phyloP scores from a whole-genome alignment of 495 filamentous ascomycete species.

The Xylaria grammica region DNA sequence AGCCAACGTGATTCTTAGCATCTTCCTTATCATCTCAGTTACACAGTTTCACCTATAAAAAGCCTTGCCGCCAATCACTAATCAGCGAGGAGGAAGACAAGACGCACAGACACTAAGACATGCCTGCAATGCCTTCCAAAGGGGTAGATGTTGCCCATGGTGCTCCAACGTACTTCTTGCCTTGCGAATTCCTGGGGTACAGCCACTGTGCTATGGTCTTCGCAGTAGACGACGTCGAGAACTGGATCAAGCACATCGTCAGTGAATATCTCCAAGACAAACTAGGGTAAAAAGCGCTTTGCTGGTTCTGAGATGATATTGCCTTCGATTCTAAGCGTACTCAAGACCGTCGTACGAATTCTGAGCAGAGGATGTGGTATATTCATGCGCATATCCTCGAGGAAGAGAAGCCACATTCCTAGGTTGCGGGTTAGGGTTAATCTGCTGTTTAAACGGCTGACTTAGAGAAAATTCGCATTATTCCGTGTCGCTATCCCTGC shows the following conservation, averaged over 20 bases:
- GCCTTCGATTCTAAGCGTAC: conserved; percentile 44
- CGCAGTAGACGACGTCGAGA: background rate
- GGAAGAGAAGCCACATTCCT: conserved; percentile 29
- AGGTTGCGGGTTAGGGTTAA: too few species aligned
- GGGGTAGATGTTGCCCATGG: background rate
- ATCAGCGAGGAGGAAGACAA: too few species aligned
- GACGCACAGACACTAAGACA: background rate
- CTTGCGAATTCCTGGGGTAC: background rate
- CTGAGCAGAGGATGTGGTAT: background rate
- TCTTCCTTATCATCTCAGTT: background rate
- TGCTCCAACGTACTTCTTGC: background rate
- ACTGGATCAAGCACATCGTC: conserved; percentile 7
- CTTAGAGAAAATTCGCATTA: too few species aligned
- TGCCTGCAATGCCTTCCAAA: background rate
- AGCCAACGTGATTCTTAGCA: background rate
- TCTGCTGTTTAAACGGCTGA: too few species aligned
- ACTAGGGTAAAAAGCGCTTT: conserved; percentile 40
- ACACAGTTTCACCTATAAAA: background rate
- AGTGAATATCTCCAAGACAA: background rate
- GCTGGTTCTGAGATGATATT: conserved; percentile 55
- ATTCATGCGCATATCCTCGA: background rate
- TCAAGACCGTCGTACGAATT: background rate
- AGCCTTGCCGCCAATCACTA: background rate
- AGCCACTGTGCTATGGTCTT: background rate
- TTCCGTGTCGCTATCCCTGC: too few species aligned